Evolutionary conservation across 768 basidiomycete species (phyloP).

Genomic region (Lyophyllum decastes): DNA sequence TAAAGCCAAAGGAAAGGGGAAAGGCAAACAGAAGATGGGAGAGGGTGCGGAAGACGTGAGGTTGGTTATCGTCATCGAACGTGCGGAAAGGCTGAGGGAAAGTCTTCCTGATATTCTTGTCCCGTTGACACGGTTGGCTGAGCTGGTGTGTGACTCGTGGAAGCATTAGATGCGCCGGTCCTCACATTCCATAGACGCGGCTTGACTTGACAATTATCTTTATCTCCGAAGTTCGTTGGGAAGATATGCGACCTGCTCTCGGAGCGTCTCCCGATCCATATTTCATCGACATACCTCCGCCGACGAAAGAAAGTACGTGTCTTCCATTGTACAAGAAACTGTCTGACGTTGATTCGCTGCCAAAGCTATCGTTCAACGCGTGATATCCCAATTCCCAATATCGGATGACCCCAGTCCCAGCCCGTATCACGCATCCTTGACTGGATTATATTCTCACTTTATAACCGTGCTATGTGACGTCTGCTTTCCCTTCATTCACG

Average conservation of each 20-base stretch:
- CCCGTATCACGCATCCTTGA: slow-evolving; percentile 56
- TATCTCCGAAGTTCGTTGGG: slow-evolving; percentile 68
- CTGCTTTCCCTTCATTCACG: slow-evolving; percentile 64
- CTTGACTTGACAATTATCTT: slow-evolving; percentile 63
- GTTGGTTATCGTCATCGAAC: slow-evolving; percentile 65
- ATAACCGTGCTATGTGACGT: slow-evolving; percentile 55
- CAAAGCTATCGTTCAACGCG: slow-evolving; percentile 33
- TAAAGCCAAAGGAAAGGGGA: slow-evolving; percentile 27
- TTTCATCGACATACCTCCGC: slow-evolving; percentile 55
- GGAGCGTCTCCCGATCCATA: slow-evolving; percentile 77
- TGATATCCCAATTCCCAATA: slow-evolving; percentile 39
- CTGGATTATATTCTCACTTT: slow-evolving; percentile 66
- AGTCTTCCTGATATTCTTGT: slow-evolving; percentile 65
- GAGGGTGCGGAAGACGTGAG: slow-evolving; percentile 28
- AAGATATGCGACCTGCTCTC: slow-evolving; percentile 66
- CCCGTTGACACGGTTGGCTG: slow-evolving; percentile 69
- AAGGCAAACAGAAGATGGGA: slow-evolving; percentile 18
- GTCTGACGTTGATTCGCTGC: slow-evolving; percentile 2
- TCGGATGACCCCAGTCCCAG: slow-evolving; percentile 10
- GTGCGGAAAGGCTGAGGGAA: slow-evolving; percentile 67
- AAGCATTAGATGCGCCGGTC: not conserved
- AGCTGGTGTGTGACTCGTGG: slow-evolving; percentile 52
- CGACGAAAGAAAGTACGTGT: slow-evolving; percentile 56
- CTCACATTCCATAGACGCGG: slow-evolving; percentile 43
- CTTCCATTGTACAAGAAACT: not conserved